Evolutionary conservation across 2,329 filamentous ascomycete species (phyloP).

Genomic region (Aspergillus latus): DNA sequence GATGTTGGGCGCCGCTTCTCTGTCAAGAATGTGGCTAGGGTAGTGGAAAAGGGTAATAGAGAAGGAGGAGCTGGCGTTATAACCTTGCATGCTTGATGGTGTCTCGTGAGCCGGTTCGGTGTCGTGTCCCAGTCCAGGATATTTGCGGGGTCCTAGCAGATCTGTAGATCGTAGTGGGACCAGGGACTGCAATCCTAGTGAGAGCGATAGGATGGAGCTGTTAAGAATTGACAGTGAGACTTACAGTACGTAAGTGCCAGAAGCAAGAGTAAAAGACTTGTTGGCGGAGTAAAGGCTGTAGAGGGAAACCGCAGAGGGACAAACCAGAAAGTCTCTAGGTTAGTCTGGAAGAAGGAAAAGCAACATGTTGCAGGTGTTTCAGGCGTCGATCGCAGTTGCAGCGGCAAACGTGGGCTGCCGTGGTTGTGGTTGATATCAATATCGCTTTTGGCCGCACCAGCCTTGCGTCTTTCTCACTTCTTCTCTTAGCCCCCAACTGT

Average conservation of each 20-base stretch:
- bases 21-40: not conserved
- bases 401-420: constrained; percentile 12
- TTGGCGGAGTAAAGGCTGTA: not conserved
- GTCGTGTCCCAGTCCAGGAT: not conserved
- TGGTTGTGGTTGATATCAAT: not conserved
- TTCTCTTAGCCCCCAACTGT: not conserved
- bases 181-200: not conserved
- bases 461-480: constrained; percentile 1
- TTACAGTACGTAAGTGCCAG: not conserved
- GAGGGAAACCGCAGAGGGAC: not conserved
- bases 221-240: not conserved
- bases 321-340: not conserved
- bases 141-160: constrained; percentile 6
- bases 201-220: not conserved
- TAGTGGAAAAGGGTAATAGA: no score
- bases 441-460: not conserved
- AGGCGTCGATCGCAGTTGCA: constrained; percentile 18
- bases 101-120: not conserved
- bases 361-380: not conserved
- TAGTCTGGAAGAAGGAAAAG: constrained; percentile 4
- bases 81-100: not conserved
- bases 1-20: not conserved
- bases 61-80: not conserved
- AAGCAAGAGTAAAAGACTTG: not conserved
- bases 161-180: not conserved